Evolutionary conservation across 148 eudicot genomes (phyloP).

Genomic region (Camellia japonica): DNA sequence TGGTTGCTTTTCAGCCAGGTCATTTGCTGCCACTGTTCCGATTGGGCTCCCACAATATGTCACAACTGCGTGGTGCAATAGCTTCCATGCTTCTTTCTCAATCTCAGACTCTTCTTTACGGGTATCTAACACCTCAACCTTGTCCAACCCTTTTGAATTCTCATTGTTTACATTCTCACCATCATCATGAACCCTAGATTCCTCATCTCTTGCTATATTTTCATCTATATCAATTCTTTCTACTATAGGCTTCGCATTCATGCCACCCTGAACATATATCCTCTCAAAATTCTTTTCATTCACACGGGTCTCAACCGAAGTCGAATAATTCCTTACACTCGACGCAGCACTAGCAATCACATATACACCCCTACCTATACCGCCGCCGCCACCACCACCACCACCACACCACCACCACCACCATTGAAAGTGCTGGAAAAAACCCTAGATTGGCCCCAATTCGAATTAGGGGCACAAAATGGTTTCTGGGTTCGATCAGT

Average conservation of each 20-base stretch:
- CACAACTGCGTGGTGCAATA: conserved; percentile 43
- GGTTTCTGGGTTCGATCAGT: conserved; percentile 21
- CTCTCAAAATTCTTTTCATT: conserved; percentile 38
- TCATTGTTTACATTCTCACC: neutral
- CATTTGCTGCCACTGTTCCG: conserved; percentile 58
- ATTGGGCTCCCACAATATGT: conserved; percentile 49
- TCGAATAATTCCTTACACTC: conserved; percentile 35
- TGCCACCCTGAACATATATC: conserved; percentile 27
- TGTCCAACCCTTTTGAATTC: neutral
- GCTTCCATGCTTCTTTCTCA: conserved; percentile 55
- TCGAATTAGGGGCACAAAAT: conserved; percentile 13
- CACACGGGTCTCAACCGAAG: conserved; percentile 22
- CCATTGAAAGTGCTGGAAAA: conserved; percentile 12
- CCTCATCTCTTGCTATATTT: conserved; percentile 14
- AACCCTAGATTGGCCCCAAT: conserved; percentile 34
- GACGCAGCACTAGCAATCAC: conserved; percentile 23
- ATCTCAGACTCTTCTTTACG: conserved; percentile 36
- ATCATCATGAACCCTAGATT: conserved; percentile 11
- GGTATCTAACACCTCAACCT: conserved; percentile 1
- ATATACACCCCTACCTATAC: conserved; percentile 19
- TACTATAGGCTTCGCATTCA: conserved; percentile 37
- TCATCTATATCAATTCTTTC: conserved; percentile 25
- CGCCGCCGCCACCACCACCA: neutral
- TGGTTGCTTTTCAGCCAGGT: conserved; percentile 48
- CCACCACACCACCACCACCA: no score